Evolutionary conservation across 352 stramenopile genomes (phyloP).

Genomic region (Halophytophthora polymorphica): DNA sequence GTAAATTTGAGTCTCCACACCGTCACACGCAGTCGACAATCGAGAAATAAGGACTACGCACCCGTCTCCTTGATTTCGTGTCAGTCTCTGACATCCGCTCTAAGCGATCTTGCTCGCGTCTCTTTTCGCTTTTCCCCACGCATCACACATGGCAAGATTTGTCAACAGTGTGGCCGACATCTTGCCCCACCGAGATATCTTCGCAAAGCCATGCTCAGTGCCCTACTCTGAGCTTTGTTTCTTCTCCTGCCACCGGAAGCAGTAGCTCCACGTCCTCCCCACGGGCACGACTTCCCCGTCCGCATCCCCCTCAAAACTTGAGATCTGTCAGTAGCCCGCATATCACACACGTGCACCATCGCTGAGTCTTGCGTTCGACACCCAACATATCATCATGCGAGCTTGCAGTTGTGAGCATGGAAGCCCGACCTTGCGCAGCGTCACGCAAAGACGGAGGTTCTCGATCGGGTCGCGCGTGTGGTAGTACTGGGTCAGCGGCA

Average conservation of each 20-base stretch:
- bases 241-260: constrained; percentile 60
- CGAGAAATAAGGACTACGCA: not conserved
- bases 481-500: constrained; percentile 53
- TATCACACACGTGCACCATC: too few species aligned
- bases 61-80: constrained; percentile 12
- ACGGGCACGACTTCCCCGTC: constrained; percentile 14
- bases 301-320: constrained; percentile 11
- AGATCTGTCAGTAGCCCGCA: constrained; percentile 12
- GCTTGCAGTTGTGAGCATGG: not conserved
- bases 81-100: constrained; percentile 9
- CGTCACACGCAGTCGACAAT: not conserved
- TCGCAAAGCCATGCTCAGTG: not conserved
- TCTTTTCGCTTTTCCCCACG: constrained; percentile 15
- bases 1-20: not conserved
- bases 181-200: too few species aligned
- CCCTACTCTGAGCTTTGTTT: constrained; percentile 19
- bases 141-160: not conserved
- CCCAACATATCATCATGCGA: not conserved
- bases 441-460: constrained; percentile 55
- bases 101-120: constrained; percentile 10
- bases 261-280: constrained; percentile 39
- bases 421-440: constrained; percentile 50
- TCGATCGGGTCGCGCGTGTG: constrained; percentile 75
- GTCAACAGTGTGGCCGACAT: too few species aligned
- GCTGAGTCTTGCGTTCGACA: not conserved